Base-by-base conservation (phyloP, 2,329 filamentous ascomycete species). In the Teratosphaeria gauchensis region DNA sequence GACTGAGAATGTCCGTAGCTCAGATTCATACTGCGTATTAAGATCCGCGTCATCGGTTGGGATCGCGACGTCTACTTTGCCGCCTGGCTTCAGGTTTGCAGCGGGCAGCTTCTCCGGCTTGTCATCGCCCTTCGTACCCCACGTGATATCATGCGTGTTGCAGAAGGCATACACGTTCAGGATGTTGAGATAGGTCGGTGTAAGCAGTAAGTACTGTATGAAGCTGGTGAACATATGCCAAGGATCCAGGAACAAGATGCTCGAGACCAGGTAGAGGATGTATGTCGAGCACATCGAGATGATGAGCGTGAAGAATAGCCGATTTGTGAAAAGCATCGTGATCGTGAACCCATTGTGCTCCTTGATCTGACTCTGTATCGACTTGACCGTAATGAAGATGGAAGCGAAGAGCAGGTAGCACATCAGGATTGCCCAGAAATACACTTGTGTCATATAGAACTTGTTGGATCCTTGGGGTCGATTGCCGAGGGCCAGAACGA, bases 201-300 rank as follows among this genome's bases (percentile, higher is more conserved):
- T 96, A 59, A 99, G 82, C 51, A 97, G 84, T 67, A 97, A 85
- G 74, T 99, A 99, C 82, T 97, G 94, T 54, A 91, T 74, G 74
- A 97, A 90, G 56, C 77, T 84, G n/a, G 94, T 97, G 73, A 96
- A 82, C 91, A 99, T 97, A 77, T 99, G 94, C 92, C 94, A 99
- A 3, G 94, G 94, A 73, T 99, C 94, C 74, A 97, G 85, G 85
- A 97, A 97, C 65, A 99, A 80, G 64, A 99, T 80, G 8, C 91
- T 96, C 0, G 90, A 88, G 55, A 99, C 76, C 60, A 97, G 82
- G 88, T 92, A 99, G 69, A 99, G 86, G 62, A 95, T 82, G 72
- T 94, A 99, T 0, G 94, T 99, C 11, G 91, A 94, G 68, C 89
- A 83, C 68, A 97, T 83, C 0, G 92, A 96, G 56, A 99, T 85